Percentiles rank a stretch among this genome's conserved stretches.
Evolutionary conservation across 106 monocot genomes (phyloP).

Genomic region (Ottelia alismoides): DNA sequence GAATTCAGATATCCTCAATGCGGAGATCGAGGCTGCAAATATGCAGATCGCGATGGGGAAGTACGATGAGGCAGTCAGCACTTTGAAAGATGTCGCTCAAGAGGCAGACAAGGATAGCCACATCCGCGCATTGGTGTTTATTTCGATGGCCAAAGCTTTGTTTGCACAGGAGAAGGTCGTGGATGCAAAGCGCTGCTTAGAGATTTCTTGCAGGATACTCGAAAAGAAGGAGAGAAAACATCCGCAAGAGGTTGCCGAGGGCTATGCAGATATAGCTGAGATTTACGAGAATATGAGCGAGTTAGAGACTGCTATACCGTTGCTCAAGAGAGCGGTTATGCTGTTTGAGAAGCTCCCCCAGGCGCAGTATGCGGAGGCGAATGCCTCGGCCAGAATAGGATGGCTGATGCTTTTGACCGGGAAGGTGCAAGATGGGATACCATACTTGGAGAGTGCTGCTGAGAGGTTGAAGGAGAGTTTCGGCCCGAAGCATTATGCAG

Average conservation of each 20-base stretch:
- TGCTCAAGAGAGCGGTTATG: constrained; percentile 42
- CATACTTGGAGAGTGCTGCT: constrained; percentile 43
- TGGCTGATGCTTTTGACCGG: too few species aligned
- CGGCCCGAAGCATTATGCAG: too few species aligned
- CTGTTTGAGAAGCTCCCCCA: too few species aligned
- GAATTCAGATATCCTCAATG: constrained; percentile 26
- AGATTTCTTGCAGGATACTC: too few species aligned
- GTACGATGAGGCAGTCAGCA: constrained; percentile 38
- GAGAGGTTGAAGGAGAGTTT: constrained; percentile 45
- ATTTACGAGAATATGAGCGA: constrained; percentile 64
- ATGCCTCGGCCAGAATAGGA: too few species aligned
- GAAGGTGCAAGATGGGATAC: constrained; percentile 47
- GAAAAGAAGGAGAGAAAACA: too few species aligned
- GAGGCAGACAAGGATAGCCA: constrained; percentile 36
- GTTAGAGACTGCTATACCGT: constrained; percentile 45
- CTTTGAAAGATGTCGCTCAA: constrained; percentile 33
- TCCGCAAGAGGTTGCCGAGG: constrained; percentile 38
- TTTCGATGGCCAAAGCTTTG: constrained; percentile 57
- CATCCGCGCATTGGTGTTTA: constrained; percentile 33
- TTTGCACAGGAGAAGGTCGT: constrained; percentile 37
- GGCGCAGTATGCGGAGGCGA: too few species aligned
- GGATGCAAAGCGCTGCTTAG: too few species aligned
- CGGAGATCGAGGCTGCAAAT: constrained; percentile 47
- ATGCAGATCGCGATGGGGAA: constrained; percentile 44
- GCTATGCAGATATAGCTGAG: constrained; percentile 55